phyloP scores from a whole-genome alignment of 2,329 filamentous ascomycete species.

The Ilyonectria mors-panacis region DNA sequence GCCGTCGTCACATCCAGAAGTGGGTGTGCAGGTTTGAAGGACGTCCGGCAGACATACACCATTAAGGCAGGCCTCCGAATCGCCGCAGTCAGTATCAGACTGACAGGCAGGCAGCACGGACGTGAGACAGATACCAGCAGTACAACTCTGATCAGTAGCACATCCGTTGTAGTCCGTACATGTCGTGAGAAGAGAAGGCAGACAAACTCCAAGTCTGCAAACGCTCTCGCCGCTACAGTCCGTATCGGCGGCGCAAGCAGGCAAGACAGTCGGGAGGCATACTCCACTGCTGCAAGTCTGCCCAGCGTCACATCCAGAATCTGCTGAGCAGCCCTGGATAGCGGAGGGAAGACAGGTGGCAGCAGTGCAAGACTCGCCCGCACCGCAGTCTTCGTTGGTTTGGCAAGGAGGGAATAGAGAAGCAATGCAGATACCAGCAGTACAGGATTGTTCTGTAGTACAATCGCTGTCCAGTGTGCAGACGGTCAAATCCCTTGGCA shows the following conservation, averaged over 20 bases:
- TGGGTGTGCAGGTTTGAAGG: conserved; percentile 8
- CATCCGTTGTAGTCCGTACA: not conserved
- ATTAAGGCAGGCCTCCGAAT: not conserved
- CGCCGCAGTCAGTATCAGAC: not conserved
- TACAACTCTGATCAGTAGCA: conserved; percentile 10
- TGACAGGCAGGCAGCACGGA: conserved; percentile 6
- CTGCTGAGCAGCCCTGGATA: not conserved
- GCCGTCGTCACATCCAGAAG: not conserved
- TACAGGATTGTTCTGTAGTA: not conserved
- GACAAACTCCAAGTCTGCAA: conserved; percentile 21
- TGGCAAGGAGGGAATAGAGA: conserved; percentile 2
- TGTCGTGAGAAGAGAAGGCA: conserved; percentile 1
- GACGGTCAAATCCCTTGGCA: conserved; percentile 2
- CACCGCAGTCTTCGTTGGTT: not conserved
- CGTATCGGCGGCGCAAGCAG: conserved; percentile 8
- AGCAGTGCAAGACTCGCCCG: conserved; percentile 6
- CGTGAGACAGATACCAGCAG: conserved; percentile 16
- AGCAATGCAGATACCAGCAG: conserved; percentile 15
- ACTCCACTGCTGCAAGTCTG: conserved; percentile 13
- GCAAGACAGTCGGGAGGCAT: conserved; percentile 19
- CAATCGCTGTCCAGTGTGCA: conserved; percentile 18
- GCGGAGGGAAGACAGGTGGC: conserved; percentile 13
- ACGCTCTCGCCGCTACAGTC: conserved; percentile 15
- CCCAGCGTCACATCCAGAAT: not conserved
- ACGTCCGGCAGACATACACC: conserved; percentile 12